Evolutionary conservation across 805 yeast genomes (phyloP).

Genomic region (Barnettozyma sucrosica): DNA sequence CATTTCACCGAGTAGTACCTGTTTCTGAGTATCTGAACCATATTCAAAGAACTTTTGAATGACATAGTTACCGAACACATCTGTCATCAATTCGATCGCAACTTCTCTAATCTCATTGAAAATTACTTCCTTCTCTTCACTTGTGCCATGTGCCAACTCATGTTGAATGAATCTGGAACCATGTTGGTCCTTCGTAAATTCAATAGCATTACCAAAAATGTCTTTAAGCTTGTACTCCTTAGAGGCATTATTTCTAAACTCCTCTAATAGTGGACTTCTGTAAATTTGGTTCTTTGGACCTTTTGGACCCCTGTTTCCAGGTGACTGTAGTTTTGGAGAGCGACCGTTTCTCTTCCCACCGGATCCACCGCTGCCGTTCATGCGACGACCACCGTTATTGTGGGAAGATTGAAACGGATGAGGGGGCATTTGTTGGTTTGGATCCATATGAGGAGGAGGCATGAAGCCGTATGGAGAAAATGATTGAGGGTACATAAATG

Average conservation of each 20-base stretch:
- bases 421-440: conserved; percentile 9
- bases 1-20: conserved; percentile 64
- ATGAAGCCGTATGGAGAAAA: conserved; percentile 26
- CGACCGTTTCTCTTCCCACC: conserved; percentile 15
- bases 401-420: conserved; percentile 5
- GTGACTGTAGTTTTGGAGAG: conserved; percentile 22
- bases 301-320: conserved; percentile 23
- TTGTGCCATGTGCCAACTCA: conserved; percentile 56
- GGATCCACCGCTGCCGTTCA: conserved; percentile 1
- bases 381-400: conserved; percentile 2
- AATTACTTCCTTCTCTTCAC: conserved; percentile 71
- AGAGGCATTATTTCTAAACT: conserved; percentile 61
- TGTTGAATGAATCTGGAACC: conserved; percentile 97
- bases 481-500: conserved; percentile 26
- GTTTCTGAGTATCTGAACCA: conserved; percentile 66
- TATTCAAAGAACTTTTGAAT: conserved; percentile 89
- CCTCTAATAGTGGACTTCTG: conserved; percentile 78
- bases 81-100: conserved; percentile 79
- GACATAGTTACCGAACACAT: conserved; percentile 96
- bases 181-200: conserved; percentile 92
- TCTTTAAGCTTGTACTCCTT: conserved; percentile 64
- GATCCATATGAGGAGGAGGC: conserved; percentile 19
- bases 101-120: conserved; percentile 78
- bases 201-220: conserved; percentile 81
- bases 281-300: conserved; percentile 43